Base-by-base conservation (phyloP, 768 basidiomycete species). In the Pleurotus djamor region DNA sequence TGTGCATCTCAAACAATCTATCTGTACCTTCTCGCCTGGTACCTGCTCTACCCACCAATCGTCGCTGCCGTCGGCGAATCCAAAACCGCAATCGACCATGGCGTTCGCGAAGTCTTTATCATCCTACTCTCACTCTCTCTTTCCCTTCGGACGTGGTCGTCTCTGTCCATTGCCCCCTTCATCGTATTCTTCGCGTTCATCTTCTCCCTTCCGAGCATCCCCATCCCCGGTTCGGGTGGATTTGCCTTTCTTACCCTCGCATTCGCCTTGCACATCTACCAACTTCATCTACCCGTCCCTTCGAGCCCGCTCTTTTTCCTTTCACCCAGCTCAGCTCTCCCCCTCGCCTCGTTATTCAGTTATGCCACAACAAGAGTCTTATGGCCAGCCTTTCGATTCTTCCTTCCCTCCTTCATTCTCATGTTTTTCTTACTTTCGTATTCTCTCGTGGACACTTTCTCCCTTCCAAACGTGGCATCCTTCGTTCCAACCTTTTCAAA, bases 291-390 rank as follows among this genome's bases (percentile, higher is more conserved):
- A 5, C 79, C 83, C 2, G 57, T 64, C 33, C 52, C 70, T 8
- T 81, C 82, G 4, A 81, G 76, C 59, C 82, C 80, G 8, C 61
- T 79, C 10, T 74, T 78, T 61, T 67, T 85, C 33, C 54, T 81
- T 36, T 67, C 69, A n/a, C 72, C 73, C 17, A 69, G 74, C 1
- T 62, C 61, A 14, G 67, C 68, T n/a, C 64, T 86, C 6, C 83
- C 85, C 3, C 70, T 84, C 8, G 74, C 79, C 1, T 67, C 72
- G 10, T 71, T 85, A 36, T 62, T 86, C 4, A 66, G 63, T 47
- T 69, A 71, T 54, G 74, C 75, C 13, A 59, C 83, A n/a, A 66
- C 67, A 2, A 68, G 68, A 35, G 68, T 78, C 14, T 64, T 80
- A 47, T 59, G 71, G 14, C 82, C 83, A 0, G 65, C 77, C 4